Conservation (phyloP, 805 yeast genomes). For the Sugiyamaella mastotermitis region DNA sequence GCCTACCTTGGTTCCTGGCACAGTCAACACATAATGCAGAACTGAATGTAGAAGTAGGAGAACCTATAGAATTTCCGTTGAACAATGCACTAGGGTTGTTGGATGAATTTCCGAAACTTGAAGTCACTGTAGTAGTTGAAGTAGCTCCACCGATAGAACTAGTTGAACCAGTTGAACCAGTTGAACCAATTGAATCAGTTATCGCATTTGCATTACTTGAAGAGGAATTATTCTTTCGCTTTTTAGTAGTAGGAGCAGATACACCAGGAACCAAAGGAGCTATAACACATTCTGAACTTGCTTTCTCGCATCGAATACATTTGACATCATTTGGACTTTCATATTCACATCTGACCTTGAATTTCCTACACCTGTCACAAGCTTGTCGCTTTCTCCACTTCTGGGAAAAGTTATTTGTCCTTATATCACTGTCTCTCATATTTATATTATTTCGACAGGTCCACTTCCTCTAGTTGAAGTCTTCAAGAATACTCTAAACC, state of each 20-base stretch:
- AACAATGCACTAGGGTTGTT: background rate
- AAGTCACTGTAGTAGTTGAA: background rate
- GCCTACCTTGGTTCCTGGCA: background rate
- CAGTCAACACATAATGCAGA: background rate
- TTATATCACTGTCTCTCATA: too few relatives aligned
- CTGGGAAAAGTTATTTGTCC: conserved; percentile 10
- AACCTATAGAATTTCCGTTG: background rate
- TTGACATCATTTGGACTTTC: conserved; percentile 9
- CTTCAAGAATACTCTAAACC: too few relatives aligned
- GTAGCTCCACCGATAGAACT: background rate
- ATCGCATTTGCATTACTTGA: background rate
- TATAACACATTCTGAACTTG: conserved; percentile 13
- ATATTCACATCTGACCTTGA: conserved; percentile 20
- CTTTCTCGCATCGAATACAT: conserved; percentile 20
- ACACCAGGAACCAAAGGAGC: background rate
- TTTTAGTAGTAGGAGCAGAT: background rate
- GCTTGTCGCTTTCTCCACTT: conserved; percentile 20
- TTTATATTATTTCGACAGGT: too few relatives aligned
- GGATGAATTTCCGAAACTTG: background rate
- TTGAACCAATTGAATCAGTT: background rate
- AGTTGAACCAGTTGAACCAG: background rate
- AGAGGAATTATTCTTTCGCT: conserved; percentile 1
- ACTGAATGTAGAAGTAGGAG: background rate
- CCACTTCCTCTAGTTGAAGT: too few relatives aligned
- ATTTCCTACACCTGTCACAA: conserved; percentile 19